Base-by-base conservation (phyloP, 2,329 filamentous ascomycete genomes). In the Falciphora oryzae region DNA sequence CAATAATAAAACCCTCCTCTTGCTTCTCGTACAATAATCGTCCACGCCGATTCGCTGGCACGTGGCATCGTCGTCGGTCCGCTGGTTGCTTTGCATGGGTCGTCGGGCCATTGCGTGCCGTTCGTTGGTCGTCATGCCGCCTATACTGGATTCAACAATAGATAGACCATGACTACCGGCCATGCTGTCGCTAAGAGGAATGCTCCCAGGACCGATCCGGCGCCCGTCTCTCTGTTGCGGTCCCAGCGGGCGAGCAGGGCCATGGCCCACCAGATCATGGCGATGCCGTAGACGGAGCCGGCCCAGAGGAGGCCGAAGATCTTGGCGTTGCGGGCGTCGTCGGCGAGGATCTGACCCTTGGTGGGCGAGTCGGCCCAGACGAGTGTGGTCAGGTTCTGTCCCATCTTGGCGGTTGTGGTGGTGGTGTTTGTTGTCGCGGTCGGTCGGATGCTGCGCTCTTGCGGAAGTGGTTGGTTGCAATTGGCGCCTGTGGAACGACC, bases 251-350 rank as follows among this genome's bases (percentile, higher is more conserved):
- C 53, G 29, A 63, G 62, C 8, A 63, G 62, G 8, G 62, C 62
- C 50, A 63, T 56, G 50, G 62, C 62, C 38, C 44, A 63, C 62
- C 62, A 63, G 62, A 63, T 63, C 62, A 63, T 63, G 50, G 62
- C 62, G 53, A 57, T 57, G 28, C 62, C 62, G 53, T 63, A 63
- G 50, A 63, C 38, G 8, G 62, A 63, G 13, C 62, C 50, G n/a
- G 57, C 50, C 62, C 62, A 63, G 29, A 63, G 53, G 50, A 63
- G 32, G 31, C 62, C 62, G 25, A 63, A 56, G 53, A 63, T 63
- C 28, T 29, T 35, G 62, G 31, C 28, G 62, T 63, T 63, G 53
- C 57, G 62, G 11, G 50, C 50, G n/a, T 63, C 62, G 50, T 63
- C 29, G 31, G 62, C 50, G 22, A 27, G 31, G 53, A 63, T 57